Conservation (phyloP, 441 rosid species). For the Daphne laureola region DNA sequence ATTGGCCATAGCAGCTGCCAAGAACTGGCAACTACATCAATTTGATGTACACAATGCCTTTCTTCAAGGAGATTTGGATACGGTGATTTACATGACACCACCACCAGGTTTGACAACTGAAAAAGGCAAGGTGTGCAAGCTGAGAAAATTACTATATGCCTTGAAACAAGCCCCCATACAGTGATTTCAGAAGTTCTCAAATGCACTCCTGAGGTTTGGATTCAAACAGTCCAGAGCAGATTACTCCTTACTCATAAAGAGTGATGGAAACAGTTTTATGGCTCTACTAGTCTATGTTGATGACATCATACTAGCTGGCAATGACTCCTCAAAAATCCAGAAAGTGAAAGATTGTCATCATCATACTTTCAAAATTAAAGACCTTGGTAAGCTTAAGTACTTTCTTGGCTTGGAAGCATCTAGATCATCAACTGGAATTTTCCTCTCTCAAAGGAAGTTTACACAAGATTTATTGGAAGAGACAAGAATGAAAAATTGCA, state of each 20-base stretch:
- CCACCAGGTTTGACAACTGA: not conserved
- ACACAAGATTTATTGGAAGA: not conserved
- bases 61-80: not conserved
- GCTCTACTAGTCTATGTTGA: too few species aligned
- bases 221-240: not conserved
- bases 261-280: not conserved
- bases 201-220: not conserved
- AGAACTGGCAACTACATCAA: too few species aligned
- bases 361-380: not conserved
- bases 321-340: not conserved
- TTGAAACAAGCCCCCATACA: not conserved
- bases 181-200: not conserved
- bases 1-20: too few species aligned
- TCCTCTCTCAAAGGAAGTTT: not conserved
- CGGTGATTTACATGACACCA: not conserved
- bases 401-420: not conserved
- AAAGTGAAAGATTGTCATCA: not conserved
- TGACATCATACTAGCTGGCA: not conserved
- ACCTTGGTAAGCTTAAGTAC: not conserved
- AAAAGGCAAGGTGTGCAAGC: not conserved
- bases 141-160: not conserved
- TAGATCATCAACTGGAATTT: not conserved
- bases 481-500: too few species aligned
- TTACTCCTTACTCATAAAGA: not conserved
- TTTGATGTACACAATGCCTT: too few species aligned